Percentiles rank a stretch among this genome's conserved stretches.
phyloP scores from a whole-genome alignment of 371 early-diverging fungal species.

The Mucor velutinosus region DNA sequence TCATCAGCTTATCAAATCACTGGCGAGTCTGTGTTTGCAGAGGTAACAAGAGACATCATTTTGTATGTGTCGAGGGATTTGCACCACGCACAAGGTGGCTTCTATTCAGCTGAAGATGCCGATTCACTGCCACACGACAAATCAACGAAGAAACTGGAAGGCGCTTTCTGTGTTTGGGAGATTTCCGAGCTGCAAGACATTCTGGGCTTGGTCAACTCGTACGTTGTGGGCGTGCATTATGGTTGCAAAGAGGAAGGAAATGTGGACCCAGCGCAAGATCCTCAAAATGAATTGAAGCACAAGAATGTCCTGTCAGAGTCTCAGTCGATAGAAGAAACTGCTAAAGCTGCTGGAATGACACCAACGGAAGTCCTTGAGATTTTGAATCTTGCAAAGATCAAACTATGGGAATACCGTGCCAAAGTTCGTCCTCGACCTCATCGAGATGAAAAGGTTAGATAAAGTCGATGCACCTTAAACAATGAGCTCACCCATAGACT shows the following conservation, averaged over 20 bases:
- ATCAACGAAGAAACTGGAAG: constrained; percentile 57
- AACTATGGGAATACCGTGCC: constrained; percentile 48
- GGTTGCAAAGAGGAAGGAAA: constrained; percentile 62
- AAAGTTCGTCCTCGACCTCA: constrained; percentile 62
- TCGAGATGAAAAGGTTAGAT: constrained; percentile 61
- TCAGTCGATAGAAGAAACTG: constrained; percentile 46
- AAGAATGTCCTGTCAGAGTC: constrained; percentile 64
- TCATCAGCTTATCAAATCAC: constrained; percentile 52
- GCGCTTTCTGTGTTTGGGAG: constrained; percentile 74
- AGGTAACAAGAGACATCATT: constrained; percentile 56
- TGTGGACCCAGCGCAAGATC: constrained; percentile 57
- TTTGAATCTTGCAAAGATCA: constrained; percentile 30
- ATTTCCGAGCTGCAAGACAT: constrained; percentile 43
- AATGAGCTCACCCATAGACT: neutral
- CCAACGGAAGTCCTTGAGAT: constrained; percentile 31
- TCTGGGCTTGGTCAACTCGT: constrained; percentile 39
- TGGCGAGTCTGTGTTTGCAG: constrained; percentile 46
- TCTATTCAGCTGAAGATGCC: constrained; percentile 77
- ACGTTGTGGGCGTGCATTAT: constrained; percentile 49
- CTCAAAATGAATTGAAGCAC: constrained; percentile 58
- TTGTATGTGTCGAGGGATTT: constrained; percentile 59
- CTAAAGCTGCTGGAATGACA: constrained; percentile 31
- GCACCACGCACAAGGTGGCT: constrained; percentile 52
- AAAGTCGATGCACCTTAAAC: neutral
- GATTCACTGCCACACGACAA: constrained; percentile 57